Base-by-base conservation (phyloP, 192 early-diverging fungal genomes). In the Linnemannia hyalina region DNA sequence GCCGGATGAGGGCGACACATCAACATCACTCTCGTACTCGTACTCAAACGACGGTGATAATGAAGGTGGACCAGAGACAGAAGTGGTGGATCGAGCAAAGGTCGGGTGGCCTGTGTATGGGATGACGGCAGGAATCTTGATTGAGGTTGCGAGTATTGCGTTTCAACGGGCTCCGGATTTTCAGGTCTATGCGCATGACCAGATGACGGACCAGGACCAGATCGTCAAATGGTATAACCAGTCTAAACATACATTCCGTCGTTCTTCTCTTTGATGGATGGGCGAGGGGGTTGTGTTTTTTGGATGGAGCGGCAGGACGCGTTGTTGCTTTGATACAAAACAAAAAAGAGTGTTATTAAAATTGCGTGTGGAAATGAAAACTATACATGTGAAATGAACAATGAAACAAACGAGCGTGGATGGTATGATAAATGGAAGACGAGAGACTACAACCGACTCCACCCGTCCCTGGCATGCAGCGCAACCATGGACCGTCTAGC, bases 71-170 rank as follows among this genome's bases (percentile, higher is more conserved):
- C 20, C 26, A 11, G 29, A 26, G 20, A 9, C 35, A 22, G 29
- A 77, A 35, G 11, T 69, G 38, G 65, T 69, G 52, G 73, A 82
- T 76, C 74, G 74, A 13, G 18, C 81, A n/a, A 46, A 71, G 6
- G 70, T 73, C 47, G 78, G 80, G 18, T 86, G 84, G 84, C n/a
- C 72, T 36, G 80, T 86, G 6, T 86, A 81, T 46, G 84, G 84
- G 0, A 20, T 86, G 60, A 86, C 84, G 20, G 84, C 84, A 47
- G 70, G 72, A 3, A 68, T 81, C 11, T 41, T 86, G 49, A 69
- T 86, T n/a, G 75, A 81, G 29, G 80, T 75, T 3, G 84, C 79
- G 35, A 74, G 69, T 42, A 68, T 86, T 20, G 84, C 84, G 0
- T 86, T 74, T 36, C 49, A 73, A 1, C 76, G 80, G 23, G 41